Percentiles rank a stretch among this genome's conserved stretches.
Evolutionary conservation across 2,329 filamentous ascomycete genomes (phyloP).

Genomic region (Pseudogymnoascus sp.): DNA sequence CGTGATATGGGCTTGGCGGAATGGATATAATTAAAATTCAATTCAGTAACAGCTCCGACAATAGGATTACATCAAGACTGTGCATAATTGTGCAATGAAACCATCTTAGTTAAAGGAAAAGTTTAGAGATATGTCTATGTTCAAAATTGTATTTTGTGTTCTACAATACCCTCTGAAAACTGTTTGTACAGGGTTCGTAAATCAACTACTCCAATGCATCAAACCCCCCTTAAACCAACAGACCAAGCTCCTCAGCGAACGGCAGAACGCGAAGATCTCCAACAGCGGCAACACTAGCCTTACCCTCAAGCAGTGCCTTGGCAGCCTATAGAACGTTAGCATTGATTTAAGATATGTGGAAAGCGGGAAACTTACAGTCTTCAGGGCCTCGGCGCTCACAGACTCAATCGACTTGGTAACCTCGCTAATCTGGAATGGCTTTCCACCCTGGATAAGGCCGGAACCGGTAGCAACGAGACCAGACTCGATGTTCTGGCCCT

Average conservation of each 20-base stretch:
- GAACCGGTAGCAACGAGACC: constrained; percentile 79
- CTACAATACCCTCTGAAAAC: constrained; percentile 32
- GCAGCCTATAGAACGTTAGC: constrained; percentile 56
- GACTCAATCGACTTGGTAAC: constrained; percentile 70
- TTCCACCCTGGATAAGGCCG: constrained; percentile 71
- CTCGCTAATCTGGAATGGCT: constrained; percentile 76
- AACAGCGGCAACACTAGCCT: constrained; percentile 81
- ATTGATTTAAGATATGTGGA: constrained; percentile 18
- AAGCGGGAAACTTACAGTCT: constrained; percentile 57
- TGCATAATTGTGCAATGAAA: constrained; percentile 7
- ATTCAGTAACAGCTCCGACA: neutral
- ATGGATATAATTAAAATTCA: neutral
- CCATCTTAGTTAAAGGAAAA: neutral
- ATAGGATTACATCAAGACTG: constrained; percentile 7
- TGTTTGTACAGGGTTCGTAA: constrained; percentile 29
- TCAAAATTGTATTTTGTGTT: constrained; percentile 20
- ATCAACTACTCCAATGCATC: constrained; percentile 13
- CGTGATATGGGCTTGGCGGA: neutral
- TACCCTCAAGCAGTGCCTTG: constrained; percentile 79
- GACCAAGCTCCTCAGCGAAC: constrained; percentile 86
- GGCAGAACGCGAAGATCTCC: constrained; percentile 89
- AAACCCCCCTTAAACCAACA: constrained; percentile 70
- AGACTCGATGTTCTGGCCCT: constrained; percentile 67
- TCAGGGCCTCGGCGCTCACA: constrained; percentile 77
- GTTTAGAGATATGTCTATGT: constrained; percentile 13